phyloP scores from a whole-genome alignment of 2,329 filamentous ascomycete species.

The Sordariomycetes sp. region DNA sequence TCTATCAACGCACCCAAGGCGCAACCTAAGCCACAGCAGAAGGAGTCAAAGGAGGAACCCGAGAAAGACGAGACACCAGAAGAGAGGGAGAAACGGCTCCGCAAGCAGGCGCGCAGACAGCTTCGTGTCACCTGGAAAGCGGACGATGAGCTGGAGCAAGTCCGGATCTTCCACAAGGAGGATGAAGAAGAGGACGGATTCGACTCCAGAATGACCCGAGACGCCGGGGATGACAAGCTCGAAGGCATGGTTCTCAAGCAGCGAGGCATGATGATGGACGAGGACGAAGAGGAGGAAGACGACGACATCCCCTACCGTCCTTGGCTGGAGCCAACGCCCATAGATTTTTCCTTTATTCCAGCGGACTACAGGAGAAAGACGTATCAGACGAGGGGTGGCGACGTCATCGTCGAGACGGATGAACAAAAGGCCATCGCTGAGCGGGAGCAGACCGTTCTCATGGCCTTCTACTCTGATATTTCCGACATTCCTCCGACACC shows the following conservation, averaged over 20 bases:
- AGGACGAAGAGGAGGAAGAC: constrained; percentile 43
- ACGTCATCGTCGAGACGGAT: constrained; percentile 33
- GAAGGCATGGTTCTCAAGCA: constrained; percentile 58
- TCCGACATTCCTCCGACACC: constrained; percentile 43
- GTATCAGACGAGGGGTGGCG: constrained; percentile 41
- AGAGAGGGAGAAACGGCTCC: constrained; percentile 51
- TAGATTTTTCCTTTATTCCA: constrained; percentile 33
- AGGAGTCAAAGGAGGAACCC: constrained; percentile 32
- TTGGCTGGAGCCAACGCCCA: constrained; percentile 32
- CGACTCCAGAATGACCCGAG: constrained; percentile 53
- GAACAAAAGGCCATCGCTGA: constrained; percentile 42
- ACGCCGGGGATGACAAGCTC: constrained; percentile 59
- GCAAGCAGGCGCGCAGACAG: constrained; percentile 59
- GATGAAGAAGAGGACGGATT: constrained; percentile 57
- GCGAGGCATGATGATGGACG: constrained; percentile 30
- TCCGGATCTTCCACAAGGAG: constrained; percentile 60
- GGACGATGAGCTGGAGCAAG: constrained; percentile 50
- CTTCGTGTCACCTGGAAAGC: constrained; percentile 60
- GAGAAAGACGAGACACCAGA: constrained; percentile 52
- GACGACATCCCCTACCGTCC: constrained; percentile 38
- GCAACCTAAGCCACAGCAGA: constrained; percentile 22
- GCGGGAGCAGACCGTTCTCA: constrained; percentile 44
- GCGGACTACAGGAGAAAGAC: constrained; percentile 30
- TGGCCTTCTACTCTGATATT: constrained; percentile 42
- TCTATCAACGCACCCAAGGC: constrained; percentile 30